These are phyloP conservation scores for Megacollybia marginata DNA, from an alignment of 768 basidiomycete genomes.

Conservation along the genomic window DNA sequence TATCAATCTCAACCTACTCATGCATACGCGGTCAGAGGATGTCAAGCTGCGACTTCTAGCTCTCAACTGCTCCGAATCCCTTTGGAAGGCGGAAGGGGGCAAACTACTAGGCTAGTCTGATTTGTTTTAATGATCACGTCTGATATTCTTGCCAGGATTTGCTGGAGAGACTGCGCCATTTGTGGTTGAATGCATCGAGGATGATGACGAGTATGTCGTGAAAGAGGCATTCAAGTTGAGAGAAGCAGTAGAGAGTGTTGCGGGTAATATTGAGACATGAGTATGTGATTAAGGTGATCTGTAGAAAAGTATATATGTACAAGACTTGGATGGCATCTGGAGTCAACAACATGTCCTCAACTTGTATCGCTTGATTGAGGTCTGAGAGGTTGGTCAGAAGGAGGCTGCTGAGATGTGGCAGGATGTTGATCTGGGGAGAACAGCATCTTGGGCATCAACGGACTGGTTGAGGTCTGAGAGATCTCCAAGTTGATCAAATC, in stretches of 20 bases:
- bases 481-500: no score
- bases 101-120: slow-evolving; percentile 58
- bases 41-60: slow-evolving; percentile 61
- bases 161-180: slow-evolving; percentile 79
- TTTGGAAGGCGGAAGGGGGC: slow-evolving; percentile 74
- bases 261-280: slow-evolving; percentile 44
- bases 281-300: no score
- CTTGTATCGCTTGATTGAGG: no score
- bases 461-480: no score
- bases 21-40: slow-evolving; percentile 87
- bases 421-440: no score
- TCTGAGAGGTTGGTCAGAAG: no score
- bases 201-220: slow-evolving; percentile 82
- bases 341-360: no score
- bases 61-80: slow-evolving; percentile 52
- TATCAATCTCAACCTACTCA: slow-evolving; percentile 77
- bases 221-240: slow-evolving; percentile 61
- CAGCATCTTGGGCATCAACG: no score
- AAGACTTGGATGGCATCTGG: no score
- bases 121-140: neutral
- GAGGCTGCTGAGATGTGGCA: no score
- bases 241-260: slow-evolving; percentile 61
- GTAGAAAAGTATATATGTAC: no score
- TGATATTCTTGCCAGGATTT: slow-evolving; percentile 41
- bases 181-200: slow-evolving; percentile 81